Percentiles rank a stretch among this genome's conserved stretches.
phyloP scores from a whole-genome alignment of 345 rosid species.

The Syzygium aromaticum region DNA sequence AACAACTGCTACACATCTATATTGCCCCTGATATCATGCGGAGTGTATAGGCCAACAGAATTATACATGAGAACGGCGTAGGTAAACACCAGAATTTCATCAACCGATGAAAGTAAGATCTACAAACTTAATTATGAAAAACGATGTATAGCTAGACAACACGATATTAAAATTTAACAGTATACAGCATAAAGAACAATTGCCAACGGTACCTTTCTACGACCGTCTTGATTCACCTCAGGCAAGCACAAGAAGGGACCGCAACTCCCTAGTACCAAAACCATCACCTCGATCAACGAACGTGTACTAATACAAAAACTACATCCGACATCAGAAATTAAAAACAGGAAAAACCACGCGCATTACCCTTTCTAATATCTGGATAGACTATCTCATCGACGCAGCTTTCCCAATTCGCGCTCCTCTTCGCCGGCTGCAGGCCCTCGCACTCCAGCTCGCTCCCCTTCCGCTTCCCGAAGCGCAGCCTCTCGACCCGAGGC shows the following conservation, averaged over 20 bases:
- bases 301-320: not conserved
- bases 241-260: not conserved
- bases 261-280: not conserved
- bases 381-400: not conserved
- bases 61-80: not conserved
- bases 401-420: not conserved
- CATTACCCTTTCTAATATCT: not conserved
- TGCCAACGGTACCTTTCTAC: slow-evolving; percentile 16
- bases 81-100: not conserved
- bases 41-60: not conserved
- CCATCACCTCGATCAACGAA: not conserved
- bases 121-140: not conserved
- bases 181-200: not conserved
- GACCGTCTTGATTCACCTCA: slow-evolving; percentile 7
- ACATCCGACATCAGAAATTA: not conserved
- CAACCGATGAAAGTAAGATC: not conserved
- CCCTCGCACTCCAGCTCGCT: not conserved
- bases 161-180: not conserved
- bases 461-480: slow-evolving; percentile 6
- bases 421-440: slow-evolving; percentile 1
- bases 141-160: not conserved
- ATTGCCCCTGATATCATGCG: not conserved
- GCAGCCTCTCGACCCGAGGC: not conserved
- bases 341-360: not conserved
- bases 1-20: not conserved